phyloP scores from a whole-genome alignment of 352 stramenopile genomes.

The Albugo laibachii region DNA sequence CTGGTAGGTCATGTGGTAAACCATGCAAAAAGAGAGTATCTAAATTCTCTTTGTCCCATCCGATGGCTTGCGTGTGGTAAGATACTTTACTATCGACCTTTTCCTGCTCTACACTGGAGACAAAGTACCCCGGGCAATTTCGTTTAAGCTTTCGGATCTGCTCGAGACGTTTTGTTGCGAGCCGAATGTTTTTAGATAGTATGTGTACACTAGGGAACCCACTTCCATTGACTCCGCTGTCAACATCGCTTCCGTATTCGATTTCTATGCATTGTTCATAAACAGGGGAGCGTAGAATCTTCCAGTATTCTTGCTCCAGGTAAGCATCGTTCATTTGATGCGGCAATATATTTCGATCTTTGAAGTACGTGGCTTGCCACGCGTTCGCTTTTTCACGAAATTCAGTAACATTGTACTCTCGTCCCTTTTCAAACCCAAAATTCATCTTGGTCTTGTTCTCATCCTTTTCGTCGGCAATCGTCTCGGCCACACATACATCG shows the following conservation, averaged over 20 bases:
- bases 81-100: conserved; percentile 3
- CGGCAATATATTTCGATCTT: conserved; percentile 9
- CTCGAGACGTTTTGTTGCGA: too few relatives aligned
- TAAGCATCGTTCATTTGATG: conserved; percentile 25
- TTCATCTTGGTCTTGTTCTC: conserved; percentile 7
- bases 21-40: conserved; percentile 26
- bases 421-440: conserved; percentile 73
- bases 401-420: conserved; percentile 46
- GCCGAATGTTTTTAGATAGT: conserved; percentile 25
- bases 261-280: conserved; percentile 75
- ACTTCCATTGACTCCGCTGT: conserved; percentile 67
- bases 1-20: conserved; percentile 9
- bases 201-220: conserved; percentile 63
- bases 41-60: too few relatives aligned
- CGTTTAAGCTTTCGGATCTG: too few relatives aligned
- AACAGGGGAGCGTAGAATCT: conserved; percentile 45
- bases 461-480: too few relatives aligned
- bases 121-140: background rate
- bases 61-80: too few relatives aligned
- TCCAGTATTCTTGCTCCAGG: conserved; percentile 81
- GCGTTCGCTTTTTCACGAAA: conserved; percentile 69
- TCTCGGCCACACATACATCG: conserved; percentile 21
- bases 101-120: conserved; percentile 13
- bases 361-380: conserved; percentile 70
- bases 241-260: conserved; percentile 85